Evolutionary conservation across 208 protist species (phyloP), one percentile per base, ranked within the genome.

Genomic region (Trypanosoma rangeli): DNA sequence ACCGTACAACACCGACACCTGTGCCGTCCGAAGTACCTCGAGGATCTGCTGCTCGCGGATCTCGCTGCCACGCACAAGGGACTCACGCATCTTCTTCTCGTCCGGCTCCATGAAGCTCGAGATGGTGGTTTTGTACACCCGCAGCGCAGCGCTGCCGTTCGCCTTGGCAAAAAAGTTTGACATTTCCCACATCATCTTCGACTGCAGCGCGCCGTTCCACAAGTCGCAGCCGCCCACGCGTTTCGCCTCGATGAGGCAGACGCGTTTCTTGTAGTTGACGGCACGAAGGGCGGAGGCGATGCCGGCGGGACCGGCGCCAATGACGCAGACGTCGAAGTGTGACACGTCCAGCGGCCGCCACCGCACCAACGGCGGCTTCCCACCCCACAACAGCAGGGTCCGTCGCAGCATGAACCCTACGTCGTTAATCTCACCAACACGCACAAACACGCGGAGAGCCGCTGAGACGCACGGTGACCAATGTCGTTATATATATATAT

Each of bases 151-250:
- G 15, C 58, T 64, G 18, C 85, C 84, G 15, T 75, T 72, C 60
- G 89, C 60, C 50, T 82, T 80, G n/a, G 49, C 46, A 22, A 85
- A 62, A 22, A 86, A 74, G 31, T 70, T 80, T 46, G 83, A 76
- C 71, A 88, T 88, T 74, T 94, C 82, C 87, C 89, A 94, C 80
- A 94, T 79, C 7, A 83, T 84, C 66, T 94, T 92, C 10, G 89
- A 93, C 73, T 87, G 83, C 69, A 94, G 73, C 3, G 89, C 74
- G 31, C 89, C 89, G 58, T 94, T 77, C 87, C 89, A 94, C 74
- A 94, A 57, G 62, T 92, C 89, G 10, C 64, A 63, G 7, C 89
- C 89, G 55, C 89, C 89, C 13, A 94, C 37, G 7, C 82, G 80
- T 1, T 68, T 64, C 55, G 76, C 73, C 74, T 94, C 84, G 49